Conservation (phyloP, 495 filamentous ascomycete species). For the Neurospora sp. region DNA sequence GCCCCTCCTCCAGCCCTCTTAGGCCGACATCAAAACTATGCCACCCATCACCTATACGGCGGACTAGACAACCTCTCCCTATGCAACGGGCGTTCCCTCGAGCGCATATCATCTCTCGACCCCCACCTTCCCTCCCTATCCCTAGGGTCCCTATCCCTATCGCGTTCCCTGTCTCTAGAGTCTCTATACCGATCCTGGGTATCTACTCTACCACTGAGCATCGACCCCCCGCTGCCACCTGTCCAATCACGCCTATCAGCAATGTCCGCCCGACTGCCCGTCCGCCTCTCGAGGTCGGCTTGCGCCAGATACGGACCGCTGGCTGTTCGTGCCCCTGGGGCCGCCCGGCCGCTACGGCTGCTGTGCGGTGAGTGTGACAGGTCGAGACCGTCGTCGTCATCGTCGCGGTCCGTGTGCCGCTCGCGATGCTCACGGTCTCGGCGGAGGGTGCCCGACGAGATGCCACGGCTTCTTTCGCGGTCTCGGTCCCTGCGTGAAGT, state of each 20-base stretch:
- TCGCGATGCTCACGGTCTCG: neutral
- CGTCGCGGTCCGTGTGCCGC: neutral
- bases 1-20: neutral
- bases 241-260: slow-evolving; percentile 8
- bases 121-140: neutral
- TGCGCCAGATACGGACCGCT: slow-evolving; percentile 1
- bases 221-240: neutral
- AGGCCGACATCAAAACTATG: neutral
- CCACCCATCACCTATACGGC: neutral
- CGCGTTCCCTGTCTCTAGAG: slow-evolving; percentile 1
- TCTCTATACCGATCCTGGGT: neutral
- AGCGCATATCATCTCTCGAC: neutral
- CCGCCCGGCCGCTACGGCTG: neutral
- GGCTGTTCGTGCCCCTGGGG: neutral
- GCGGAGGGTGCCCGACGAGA: neutral
- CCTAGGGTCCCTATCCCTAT: slow-evolving; percentile 2
- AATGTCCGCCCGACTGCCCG: slow-evolving; percentile 25
- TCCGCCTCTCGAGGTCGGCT: slow-evolving; percentile 15
- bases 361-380: neutral
- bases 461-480: neutral
- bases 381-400: neutral
- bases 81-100: neutral
- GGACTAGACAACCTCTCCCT: neutral
- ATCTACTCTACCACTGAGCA: neutral
- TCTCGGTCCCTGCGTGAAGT: slow-evolving; percentile 1